A percentile compares a stretch with the other conserved stretches of the same genome.
These are phyloP conservation scores for Cladophialophora bantiana DNA, from an alignment of 2,329 filamentous ascomycete genomes.

Conservation along the genomic window DNA sequence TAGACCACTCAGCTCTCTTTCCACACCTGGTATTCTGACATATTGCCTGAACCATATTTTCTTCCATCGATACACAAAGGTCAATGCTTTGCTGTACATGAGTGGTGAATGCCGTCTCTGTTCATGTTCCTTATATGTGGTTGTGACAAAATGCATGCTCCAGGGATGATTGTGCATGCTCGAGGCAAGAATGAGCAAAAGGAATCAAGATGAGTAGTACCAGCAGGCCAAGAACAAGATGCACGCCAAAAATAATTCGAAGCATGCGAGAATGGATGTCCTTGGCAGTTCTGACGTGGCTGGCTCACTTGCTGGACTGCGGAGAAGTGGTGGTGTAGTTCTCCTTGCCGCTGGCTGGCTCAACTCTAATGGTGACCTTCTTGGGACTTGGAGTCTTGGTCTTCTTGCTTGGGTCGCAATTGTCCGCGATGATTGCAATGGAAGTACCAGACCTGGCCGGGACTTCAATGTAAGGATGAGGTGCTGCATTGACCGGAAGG, in stretches of 20 bases:
- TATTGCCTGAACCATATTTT: constrained; percentile 22
- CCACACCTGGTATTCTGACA: constrained; percentile 26
- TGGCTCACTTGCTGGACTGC: constrained; percentile 40
- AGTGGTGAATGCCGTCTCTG: constrained; percentile 22
- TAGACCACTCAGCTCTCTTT: constrained; percentile 20
- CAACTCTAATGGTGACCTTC: constrained; percentile 49
- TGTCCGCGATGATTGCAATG: constrained; percentile 43
- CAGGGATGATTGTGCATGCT: constrained; percentile 31
- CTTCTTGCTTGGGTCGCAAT: constrained; percentile 41
- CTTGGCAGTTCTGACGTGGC: constrained; percentile 19
- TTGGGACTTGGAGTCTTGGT: constrained; percentile 51
- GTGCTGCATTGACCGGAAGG: constrained; percentile 39
- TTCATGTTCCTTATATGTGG: constrained; percentile 14
- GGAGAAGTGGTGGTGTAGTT: constrained; percentile 46
- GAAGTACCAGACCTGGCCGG: constrained; percentile 47
- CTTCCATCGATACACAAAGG: constrained; percentile 28
- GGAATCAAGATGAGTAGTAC: constrained; percentile 29
- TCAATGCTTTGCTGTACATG: constrained; percentile 27
- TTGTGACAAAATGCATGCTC: constrained; percentile 25
- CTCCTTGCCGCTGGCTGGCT: constrained; percentile 50
- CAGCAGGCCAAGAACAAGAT: constrained; percentile 33
- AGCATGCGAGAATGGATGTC: constrained; percentile 22
- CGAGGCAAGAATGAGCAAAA: constrained; percentile 34
- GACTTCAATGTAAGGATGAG: constrained; percentile 42
- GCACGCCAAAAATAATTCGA: constrained; percentile 32